Conservation (phyloP, 805 yeast species). For the Candida xyloterini region DNA sequence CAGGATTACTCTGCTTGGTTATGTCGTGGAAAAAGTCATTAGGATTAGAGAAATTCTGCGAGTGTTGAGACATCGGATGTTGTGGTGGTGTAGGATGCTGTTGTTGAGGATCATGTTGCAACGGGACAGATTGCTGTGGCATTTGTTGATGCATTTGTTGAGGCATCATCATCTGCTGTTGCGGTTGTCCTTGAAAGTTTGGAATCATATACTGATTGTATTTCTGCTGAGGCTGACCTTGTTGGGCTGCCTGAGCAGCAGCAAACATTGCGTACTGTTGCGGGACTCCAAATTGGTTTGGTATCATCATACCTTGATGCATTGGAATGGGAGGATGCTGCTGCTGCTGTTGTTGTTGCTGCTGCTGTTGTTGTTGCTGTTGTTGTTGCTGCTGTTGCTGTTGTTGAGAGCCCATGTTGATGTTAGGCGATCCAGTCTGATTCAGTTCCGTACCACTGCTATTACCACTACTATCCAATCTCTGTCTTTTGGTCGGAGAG, state of each 20-base stretch:
- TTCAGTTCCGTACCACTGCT: slow-evolving; percentile 12
- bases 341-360: slow-evolving; percentile 14
- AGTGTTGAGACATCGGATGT: slow-evolving; percentile 16
- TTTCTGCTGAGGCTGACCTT: slow-evolving; percentile 19
- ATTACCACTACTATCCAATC: slow-evolving; percentile 19
- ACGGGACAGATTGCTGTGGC: slow-evolving; percentile 16
- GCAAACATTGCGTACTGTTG: slow-evolving; percentile 30
- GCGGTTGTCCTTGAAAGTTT: slow-evolving; percentile 27
- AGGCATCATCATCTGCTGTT: slow-evolving; percentile 25
- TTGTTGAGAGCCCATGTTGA: slow-evolving; percentile 12
- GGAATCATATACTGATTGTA: slow-evolving; percentile 28
- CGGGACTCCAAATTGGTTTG: slow-evolving; percentile 29
- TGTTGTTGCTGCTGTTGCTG: slow-evolving; percentile 16
- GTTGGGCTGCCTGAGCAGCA: slow-evolving; percentile 24
- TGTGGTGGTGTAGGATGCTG: slow-evolving; percentile 20
- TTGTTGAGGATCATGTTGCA: slow-evolving; percentile 18
- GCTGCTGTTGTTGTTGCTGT: slow-evolving; percentile 10
- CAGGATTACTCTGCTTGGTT: slow-evolving; percentile 20
- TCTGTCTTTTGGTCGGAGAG: slow-evolving; percentile 28
- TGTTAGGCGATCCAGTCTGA: slow-evolving; percentile 14
- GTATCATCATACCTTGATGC: slow-evolving; percentile 32
- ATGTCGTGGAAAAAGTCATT: slow-evolving; percentile 23
- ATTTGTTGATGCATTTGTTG: slow-evolving; percentile 21
- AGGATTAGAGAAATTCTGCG: slow-evolving; percentile 22
- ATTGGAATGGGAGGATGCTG: slow-evolving; percentile 23